Evolutionary conservation across 805 yeast genomes (phyloP).

Genomic region (Candida rishiriensis): DNA sequence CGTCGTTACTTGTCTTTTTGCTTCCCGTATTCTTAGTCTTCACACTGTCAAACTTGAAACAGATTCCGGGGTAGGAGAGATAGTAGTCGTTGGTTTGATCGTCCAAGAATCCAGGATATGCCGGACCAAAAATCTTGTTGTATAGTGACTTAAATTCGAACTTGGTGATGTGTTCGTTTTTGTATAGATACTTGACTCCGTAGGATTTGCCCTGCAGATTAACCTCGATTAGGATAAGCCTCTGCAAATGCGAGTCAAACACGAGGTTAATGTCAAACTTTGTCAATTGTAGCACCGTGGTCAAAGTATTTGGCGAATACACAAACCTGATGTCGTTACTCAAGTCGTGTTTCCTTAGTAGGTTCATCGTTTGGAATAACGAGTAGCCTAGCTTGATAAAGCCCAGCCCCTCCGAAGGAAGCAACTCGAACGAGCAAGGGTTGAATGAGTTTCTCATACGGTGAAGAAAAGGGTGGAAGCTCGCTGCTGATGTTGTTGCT

Average conservation of each 20-base stretch:
- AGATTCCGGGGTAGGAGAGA: constrained; percentile 53
- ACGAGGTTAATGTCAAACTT: constrained; percentile 19
- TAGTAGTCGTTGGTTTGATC: constrained; percentile 31
- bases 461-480: too few species aligned
- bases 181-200: constrained; percentile 16
- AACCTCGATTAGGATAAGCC: constrained; percentile 24
- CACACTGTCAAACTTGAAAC: constrained; percentile 40
- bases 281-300: constrained; percentile 19
- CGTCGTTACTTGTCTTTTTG: constrained; percentile 3
- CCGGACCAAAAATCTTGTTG: constrained; percentile 57
- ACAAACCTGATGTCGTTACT: constrained; percentile 20
- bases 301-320: constrained; percentile 12
- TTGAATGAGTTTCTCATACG: neutral
- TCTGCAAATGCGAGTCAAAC: constrained; percentile 25
- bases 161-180: constrained; percentile 17
- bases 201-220: constrained; percentile 9
- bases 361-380: constrained; percentile 17
- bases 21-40: neutral
- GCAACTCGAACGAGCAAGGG: constrained; percentile 15
- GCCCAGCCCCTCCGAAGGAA: constrained; percentile 25
- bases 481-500: too few species aligned
- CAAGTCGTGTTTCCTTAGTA: constrained; percentile 11
- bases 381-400: constrained; percentile 22
- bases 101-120: constrained; percentile 47
- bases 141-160: constrained; percentile 41